Evolutionary conservation across 2,329 filamentous ascomycete species (phyloP), one percentile per base, ranked within the genome.

Genomic region (Stachybotrys echinatus): DNA sequence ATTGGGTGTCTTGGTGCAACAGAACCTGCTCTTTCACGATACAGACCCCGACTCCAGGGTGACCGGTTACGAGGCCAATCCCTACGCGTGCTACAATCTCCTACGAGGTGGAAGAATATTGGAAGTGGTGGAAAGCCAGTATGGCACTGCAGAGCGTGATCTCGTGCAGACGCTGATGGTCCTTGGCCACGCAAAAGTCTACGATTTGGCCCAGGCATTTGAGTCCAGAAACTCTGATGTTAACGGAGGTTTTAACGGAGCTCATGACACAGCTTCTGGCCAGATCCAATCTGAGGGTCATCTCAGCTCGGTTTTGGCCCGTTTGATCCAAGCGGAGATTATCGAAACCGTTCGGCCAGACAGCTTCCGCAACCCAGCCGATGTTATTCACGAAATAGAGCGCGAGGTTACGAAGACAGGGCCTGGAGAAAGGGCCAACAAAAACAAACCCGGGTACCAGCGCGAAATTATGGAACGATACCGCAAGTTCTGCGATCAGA

Each of bases 41-140:
- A 81, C 83, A 56, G 79, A 84, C 52, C 65, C 75, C 50, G 80
- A 85, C 50, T 78, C 81, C 42, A 79, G 78, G 43, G 66, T 77
- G 46, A 87, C 88, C 21, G 84, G 83, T 64, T 99, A 97, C 71
- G 89, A 96, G 65, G 88, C 90, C 51, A 91, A 96, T 61, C 76
- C 85, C 63, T 75, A 84, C 57, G 83, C 85, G 53, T 88, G 90
- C 55, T 97, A 97, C 70, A 85, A 85, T 58, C 76, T 96, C 42
- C 75, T 92, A 37, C 87, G 94, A 51, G 81, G 83, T 4, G 91
- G 90, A 42, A 94, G 90, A 68, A 87, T 96, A 38, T 72, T 94
- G 23, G 81, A 91, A 55, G 75, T 89, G 52, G 79, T 94, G 42
- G 84, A 90, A 57, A 79, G 78, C 31, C 81, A 86, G 58, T 86